A percentile compares a stretch with the other conserved stretches of the same genome.
Evolutionary conservation across 2,329 filamentous ascomycete species (phyloP).

Genomic region (Diaporthe vaccinii): DNA sequence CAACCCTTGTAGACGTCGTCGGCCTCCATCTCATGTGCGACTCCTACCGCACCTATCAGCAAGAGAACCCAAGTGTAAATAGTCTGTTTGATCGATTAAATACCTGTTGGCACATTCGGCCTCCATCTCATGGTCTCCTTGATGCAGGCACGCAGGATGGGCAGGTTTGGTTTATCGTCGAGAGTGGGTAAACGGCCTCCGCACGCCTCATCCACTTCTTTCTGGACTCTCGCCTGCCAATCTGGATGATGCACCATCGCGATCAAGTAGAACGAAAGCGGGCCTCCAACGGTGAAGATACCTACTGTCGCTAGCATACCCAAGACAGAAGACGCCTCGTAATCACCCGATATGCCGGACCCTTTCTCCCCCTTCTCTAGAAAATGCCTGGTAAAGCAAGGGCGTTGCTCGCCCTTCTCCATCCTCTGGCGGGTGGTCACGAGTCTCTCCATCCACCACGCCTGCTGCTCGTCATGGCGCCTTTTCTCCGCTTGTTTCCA

Average conservation of each 20-base stretch:
- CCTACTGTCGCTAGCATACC: neutral
- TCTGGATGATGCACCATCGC: slow-evolving; percentile 13
- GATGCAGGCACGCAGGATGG: neutral
- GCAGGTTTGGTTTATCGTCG: neutral
- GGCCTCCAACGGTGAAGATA: neutral
- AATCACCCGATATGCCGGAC: neutral
- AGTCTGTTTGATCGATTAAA: neutral
- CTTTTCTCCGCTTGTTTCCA: neutral
- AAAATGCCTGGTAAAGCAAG: neutral
- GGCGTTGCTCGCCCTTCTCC: slow-evolving; percentile 4
- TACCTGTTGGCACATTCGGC: slow-evolving; percentile 17
- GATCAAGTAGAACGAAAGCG: neutral
- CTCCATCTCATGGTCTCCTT: slow-evolving; percentile 24
- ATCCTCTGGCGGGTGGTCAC: slow-evolving; percentile 3
- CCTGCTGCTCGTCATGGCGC: slow-evolving; percentile 5
- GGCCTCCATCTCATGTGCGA: slow-evolving; percentile 13
- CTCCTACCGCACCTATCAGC: neutral
- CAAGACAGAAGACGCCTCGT: slow-evolving; percentile 2
- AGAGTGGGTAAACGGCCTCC: neutral
- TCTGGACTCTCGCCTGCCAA: slow-evolving; percentile 4
- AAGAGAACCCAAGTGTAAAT: neutral
- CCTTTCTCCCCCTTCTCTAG: neutral
- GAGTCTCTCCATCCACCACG: slow-evolving; percentile 16
- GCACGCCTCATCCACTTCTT: slow-evolving; percentile 9
- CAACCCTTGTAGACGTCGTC: slow-evolving; percentile 8